Base-by-base conservation (phyloP, 2,329 filamentous ascomycete species). In the Colletotrichum lupini region DNA sequence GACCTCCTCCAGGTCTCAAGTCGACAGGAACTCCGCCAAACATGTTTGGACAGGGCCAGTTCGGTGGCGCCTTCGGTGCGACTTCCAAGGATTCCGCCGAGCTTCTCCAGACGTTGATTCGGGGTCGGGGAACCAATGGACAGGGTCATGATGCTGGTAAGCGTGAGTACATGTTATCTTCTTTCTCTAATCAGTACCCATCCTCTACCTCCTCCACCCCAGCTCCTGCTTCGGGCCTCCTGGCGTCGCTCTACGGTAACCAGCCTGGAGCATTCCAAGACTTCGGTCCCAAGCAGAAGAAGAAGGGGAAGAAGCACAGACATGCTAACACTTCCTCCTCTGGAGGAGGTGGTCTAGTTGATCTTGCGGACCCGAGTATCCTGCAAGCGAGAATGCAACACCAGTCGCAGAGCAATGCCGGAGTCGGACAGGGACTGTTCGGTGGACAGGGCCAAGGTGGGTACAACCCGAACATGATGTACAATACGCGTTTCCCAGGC, bases 271-370 rank as follows among this genome's bases (percentile, higher is more conserved):
- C 91, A 87, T 95, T 94, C 88, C 94, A 95, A 92, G 95, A 97
- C 84, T 92, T 93, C 87, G 93, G 93, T 87, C 93, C 94, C 88
- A 97, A 98, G 92, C 95, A 97, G 91, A 98, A 97, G 93, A 98
- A 98, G 92, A 98, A 98, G 95, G 95, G 95, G 89, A 98, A 98
- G 92, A 98, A 98, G 95, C 96, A 98, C 91, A 97, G 95, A 92
- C 95, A 98, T 93, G 96, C 95, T 97, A 98, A 98, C 95, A 98
- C 96, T 96, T 98, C 95, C 94, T 98, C 96, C 92, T 97, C 95
- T 92, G 94, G 94, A 89, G 95, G 95, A 92, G 94, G 95, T 94
- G 95, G 94, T 89, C 92, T 98, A 96, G 95, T 97, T 89, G 95
- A 98, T 97, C 95, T 98, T 95, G 95, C 94, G 90, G 95, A 98